phyloP scores from a whole-genome alignment of 768 basidiomycete species.

The Sutorius australiensis region DNA sequence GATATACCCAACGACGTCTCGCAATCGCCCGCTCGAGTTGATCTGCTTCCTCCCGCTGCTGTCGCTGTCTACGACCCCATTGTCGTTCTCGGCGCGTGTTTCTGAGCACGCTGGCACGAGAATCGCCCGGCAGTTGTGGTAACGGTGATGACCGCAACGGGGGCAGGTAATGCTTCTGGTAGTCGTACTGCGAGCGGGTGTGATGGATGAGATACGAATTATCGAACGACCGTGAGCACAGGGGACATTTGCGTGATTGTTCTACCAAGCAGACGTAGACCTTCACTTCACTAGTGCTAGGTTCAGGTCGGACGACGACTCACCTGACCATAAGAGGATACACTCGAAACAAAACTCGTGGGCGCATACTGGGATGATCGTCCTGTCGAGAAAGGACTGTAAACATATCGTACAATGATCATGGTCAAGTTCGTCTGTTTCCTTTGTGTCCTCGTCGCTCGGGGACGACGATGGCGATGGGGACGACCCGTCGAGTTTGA shows the following conservation, averaged over 20 bases:
- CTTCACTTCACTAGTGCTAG: not conserved
- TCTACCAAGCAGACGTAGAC: conserved; percentile 34
- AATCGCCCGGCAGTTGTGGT: conserved; percentile 31
- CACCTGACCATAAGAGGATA: conserved; percentile 80
- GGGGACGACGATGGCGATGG: conserved; percentile 15
- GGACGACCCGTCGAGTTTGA: conserved; percentile 29
- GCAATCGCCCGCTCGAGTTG: conserved; percentile 72
- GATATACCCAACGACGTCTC: conserved; percentile 76
- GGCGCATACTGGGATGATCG: conserved; percentile 79
- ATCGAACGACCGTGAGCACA: conserved; percentile 66
- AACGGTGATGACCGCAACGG: conserved; percentile 55
- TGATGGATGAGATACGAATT: conserved; percentile 72
- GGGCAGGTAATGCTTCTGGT: conserved; percentile 72
- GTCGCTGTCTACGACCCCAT: conserved; percentile 53
- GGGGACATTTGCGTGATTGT: conserved; percentile 75
- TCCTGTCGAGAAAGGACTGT: conserved; percentile 69
- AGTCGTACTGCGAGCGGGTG: conserved; percentile 75
- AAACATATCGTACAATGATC: conserved; percentile 83
- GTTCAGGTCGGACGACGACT: conserved; percentile 16
- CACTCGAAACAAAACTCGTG: conserved; percentile 96
- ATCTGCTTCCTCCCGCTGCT: conserved; percentile 56
- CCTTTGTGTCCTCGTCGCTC: not conserved
- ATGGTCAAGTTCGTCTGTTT: conserved; percentile 1
- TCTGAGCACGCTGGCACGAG: conserved; percentile 28
- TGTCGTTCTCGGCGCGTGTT: conserved; percentile 40